Base-by-base conservation (phyloP, 495 filamentous ascomycete genomes). In the Aspergillus asperescens region DNA sequence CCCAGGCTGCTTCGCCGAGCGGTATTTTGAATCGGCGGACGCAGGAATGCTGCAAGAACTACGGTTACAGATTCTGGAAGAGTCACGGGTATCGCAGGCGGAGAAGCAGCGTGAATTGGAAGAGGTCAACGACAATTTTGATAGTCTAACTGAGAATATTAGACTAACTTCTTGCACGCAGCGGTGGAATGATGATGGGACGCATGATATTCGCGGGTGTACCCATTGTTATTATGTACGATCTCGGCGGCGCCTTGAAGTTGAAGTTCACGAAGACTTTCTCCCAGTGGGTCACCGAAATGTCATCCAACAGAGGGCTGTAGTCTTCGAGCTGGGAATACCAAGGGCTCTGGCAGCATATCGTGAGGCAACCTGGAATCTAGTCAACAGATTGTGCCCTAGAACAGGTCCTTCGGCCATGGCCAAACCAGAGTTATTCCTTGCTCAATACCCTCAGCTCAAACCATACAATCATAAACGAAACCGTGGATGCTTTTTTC, bases 201-300 rank as follows among this genome's bases (percentile, higher is more conserved):
- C 28, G 37, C 66, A 72, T 48, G 55, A 63, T 32, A 59, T 62
- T 31, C 42, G 43, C 1, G 43, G 54, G 1, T 80, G 75, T 48
- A 54, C 13, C 10, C 60, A 73, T 43, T 76, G 70, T 57, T 61
- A 27, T 25, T 37, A 67, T 32, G 28, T 69, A 40, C 54, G 62
- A 5, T 40, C 57, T 19, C 60, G 77, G n/a, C 42, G 62, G 1
- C 75, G 80, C 0, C 50, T 88, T 8, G 49, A 22, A 0, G 83
- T 87, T 39, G 3, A 54, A 0, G 52, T 81, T 29, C 71, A 83
- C 44, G 83, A 86, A 51, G 84, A 81, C 74, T 83, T 80, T 7
- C 65, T 87, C 8, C 82, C 84, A 0, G 0, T 25, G 18, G 0
- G 15, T 0, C 7, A 43, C 63, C n/a, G 62, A 10, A 25, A 28